Conservation (phyloP, 352 stramenopile genomes). For the Globisporangium solare region DNA sequence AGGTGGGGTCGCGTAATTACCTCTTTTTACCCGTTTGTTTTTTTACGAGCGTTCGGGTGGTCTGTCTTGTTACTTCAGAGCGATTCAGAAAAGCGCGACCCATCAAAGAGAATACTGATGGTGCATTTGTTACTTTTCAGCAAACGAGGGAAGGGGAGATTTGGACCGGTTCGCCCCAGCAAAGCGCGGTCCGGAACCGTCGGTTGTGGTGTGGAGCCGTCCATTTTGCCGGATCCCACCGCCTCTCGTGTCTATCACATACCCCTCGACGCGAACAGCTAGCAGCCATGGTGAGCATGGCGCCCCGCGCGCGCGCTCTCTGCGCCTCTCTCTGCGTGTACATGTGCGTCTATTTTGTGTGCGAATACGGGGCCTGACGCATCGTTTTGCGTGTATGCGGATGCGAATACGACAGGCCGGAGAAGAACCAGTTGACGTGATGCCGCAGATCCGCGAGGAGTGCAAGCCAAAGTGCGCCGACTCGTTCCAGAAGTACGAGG, state of each 20-base stretch:
- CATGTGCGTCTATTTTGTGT: neutral
- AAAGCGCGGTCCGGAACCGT: slow-evolving; percentile 11
- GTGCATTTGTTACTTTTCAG: slow-evolving; percentile 13
- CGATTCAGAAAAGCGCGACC: neutral
- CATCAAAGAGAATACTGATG: slow-evolving; percentile 13
- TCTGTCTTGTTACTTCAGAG: slow-evolving; percentile 10
- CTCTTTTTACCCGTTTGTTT: slow-evolving; percentile 4
- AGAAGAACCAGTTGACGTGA: slow-evolving; percentile 92
- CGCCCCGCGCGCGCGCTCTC: neutral
- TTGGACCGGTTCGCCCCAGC: slow-evolving; percentile 14
- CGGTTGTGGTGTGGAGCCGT: slow-evolving; percentile 32
- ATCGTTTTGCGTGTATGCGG: neutral
- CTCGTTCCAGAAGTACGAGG: slow-evolving; percentile 88
- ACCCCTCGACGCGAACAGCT: slow-evolving; percentile 12
- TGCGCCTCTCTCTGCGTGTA: neutral
- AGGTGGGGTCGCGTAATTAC: slow-evolving; percentile 6
- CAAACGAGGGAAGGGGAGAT: neutral
- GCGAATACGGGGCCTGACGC: neutral
- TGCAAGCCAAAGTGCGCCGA: slow-evolving; percentile 90
- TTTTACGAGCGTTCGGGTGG: slow-evolving; percentile 4
- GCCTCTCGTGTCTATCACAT: neutral
- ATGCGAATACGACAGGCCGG: slow-evolving; percentile 17
- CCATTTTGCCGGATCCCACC: slow-evolving; percentile 23
- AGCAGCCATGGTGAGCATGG: slow-evolving; percentile 17
- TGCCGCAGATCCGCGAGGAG: slow-evolving; percentile 89